Conservation (phyloP, 345 rosid species). For the Trapa bicornis region DNA sequence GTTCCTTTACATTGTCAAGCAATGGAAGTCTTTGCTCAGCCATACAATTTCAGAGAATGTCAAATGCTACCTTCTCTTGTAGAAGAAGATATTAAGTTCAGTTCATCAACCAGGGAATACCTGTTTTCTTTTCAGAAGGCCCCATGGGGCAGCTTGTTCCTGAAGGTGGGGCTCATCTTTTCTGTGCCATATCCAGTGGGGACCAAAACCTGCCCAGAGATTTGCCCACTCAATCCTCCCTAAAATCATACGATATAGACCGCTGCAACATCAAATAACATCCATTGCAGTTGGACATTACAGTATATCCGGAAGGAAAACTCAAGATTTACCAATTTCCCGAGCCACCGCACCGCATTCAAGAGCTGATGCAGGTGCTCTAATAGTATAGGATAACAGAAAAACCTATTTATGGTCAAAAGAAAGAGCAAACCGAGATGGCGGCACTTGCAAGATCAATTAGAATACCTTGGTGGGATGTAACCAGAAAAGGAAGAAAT, state of each 20-base stretch:
- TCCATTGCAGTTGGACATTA: neutral
- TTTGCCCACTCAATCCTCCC: neutral
- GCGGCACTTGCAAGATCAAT: neutral
- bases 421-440: too few relatives aligned
- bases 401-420: too few relatives aligned
- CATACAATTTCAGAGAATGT: slow-evolving; percentile 6
- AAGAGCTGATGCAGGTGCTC: neutral
- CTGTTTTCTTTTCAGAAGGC: slow-evolving; percentile 65
- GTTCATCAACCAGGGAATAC: slow-evolving; percentile 16
- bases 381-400: too few relatives aligned
- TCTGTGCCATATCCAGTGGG: slow-evolving; percentile 86
- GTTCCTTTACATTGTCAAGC: neutral
- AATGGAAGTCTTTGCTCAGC: neutral
- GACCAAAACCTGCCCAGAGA: slow-evolving; percentile 50
- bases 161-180: slow-evolving; percentile 76
- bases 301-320: neutral
- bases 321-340: neutral
- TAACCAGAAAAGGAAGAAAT: too few relatives aligned
- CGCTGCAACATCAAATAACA: neutral
- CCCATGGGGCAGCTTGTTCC: slow-evolving; percentile 90
- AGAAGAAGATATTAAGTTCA: neutral
- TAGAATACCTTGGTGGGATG: too few relatives aligned
- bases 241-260: neutral
- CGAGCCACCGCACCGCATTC: neutral
- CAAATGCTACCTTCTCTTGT: neutral